Evolutionary conservation across 257 asterid genomes (phyloP).

Genomic region (Salvia miltiorrhiza): DNA sequence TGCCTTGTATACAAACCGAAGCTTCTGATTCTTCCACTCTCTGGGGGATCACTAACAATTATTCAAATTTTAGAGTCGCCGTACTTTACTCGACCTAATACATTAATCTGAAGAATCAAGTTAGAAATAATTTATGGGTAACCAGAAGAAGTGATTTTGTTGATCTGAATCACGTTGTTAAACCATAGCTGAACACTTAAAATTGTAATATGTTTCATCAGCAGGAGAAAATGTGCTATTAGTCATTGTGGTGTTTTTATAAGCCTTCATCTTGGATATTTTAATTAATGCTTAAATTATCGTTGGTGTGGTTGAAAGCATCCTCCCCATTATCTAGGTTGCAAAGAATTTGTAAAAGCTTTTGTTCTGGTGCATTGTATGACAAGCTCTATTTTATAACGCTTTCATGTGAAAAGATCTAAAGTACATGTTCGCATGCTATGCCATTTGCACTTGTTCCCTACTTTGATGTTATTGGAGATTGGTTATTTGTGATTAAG

Average conservation of each 20-base stretch:
- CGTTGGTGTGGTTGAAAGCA: background rate
- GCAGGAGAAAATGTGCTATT: background rate
- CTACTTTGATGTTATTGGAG: slow-evolving; percentile 2
- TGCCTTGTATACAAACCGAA: background rate
- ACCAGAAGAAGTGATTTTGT: background rate
- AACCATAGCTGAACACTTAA: background rate
- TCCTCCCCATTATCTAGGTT: background rate
- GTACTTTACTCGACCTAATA: background rate
- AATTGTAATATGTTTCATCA: background rate
- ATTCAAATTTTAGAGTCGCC: background rate
- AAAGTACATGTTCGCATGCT: slow-evolving; percentile 6
- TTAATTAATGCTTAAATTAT: slow-evolving; percentile 1
- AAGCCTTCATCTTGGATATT: background rate
- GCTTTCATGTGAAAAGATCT: background rate
- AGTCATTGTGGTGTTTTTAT: slow-evolving; percentile 4
- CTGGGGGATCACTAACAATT: background rate
- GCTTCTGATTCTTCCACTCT: slow-evolving; percentile 9
- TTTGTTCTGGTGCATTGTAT: background rate
- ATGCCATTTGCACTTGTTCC: slow-evolving; percentile 1
- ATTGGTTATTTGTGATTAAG: background rate
- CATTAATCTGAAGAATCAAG: slow-evolving; percentile 10
- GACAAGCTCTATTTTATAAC: background rate
- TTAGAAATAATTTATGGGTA: background rate
- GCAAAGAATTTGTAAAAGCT: background rate
- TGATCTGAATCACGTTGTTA: background rate